A percentile compares a stretch with the other conserved stretches of the same genome.
Evolutionary conservation across 2,329 filamentous ascomycete genomes (phyloP).

Genomic region (Chaetomiaceae sp.): DNA sequence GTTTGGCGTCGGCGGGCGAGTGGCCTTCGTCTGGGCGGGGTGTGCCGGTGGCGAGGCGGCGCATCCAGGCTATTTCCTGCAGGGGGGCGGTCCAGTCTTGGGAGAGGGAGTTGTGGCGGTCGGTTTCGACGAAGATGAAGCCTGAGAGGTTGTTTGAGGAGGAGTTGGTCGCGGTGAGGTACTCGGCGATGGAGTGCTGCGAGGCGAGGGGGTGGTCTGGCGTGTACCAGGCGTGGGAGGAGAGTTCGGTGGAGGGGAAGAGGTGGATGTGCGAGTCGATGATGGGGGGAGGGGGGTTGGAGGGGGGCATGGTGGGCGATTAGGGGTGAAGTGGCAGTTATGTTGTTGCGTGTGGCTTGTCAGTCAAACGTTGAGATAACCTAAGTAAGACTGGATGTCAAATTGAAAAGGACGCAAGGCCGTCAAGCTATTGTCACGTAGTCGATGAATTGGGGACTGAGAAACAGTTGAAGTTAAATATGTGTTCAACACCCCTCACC

Average conservation of each 20-base stretch:
- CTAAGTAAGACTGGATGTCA: too few relatives aligned
- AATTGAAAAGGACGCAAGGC: too few relatives aligned
- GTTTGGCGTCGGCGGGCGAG: conserved; percentile 42
- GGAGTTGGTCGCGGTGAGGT: conserved; percentile 44
- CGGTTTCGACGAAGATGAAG: conserved; percentile 28
- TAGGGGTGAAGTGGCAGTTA: too few relatives aligned
- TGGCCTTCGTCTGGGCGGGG: conserved; percentile 57
- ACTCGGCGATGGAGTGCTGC: conserved; percentile 63
- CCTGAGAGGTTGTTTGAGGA: conserved; percentile 34
- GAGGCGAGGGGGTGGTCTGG: conserved; percentile 55
- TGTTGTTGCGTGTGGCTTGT: too few relatives aligned
- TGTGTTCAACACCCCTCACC: neutral
- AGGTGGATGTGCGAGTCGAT: conserved; percentile 93
- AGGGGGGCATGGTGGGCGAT: neutral
- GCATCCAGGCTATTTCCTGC: conserved; percentile 66
- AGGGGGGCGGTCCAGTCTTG: conserved; percentile 64
- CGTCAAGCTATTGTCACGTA: too few relatives aligned
- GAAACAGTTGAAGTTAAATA: too few relatives aligned
- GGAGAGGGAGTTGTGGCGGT: conserved; percentile 45
- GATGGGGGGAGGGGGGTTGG: conserved; percentile 44
- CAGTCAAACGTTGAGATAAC: too few relatives aligned
- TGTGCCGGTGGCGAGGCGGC: conserved; percentile 59
- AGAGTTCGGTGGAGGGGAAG: conserved; percentile 64
- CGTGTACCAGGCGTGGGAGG: conserved; percentile 66
- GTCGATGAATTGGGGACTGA: too few relatives aligned